A percentile compares a stretch with the other conserved stretches of the same genome.
These are phyloP conservation scores for Wallacemonas sp. DNA, from an alignment of 208 protist species.

Conservation along the genomic window DNA sequence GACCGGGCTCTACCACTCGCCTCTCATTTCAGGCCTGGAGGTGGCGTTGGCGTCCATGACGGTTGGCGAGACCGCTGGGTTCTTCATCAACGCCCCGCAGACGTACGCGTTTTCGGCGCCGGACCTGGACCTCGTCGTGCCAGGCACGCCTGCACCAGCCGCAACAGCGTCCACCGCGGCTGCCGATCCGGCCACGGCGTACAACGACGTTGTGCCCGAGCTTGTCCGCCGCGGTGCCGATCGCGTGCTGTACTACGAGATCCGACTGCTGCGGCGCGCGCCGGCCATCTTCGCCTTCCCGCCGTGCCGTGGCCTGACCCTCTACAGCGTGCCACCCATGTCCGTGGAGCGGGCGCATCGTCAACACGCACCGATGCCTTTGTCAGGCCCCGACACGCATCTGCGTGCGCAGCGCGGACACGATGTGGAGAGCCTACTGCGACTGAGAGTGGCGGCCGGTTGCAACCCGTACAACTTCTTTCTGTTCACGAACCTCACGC, in stretches of 20 bases:
- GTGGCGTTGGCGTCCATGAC: constrained; percentile 28
- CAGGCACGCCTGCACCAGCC: background rate
- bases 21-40: constrained; percentile 28
- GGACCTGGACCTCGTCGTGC: constrained; percentile 9
- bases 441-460: background rate
- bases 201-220: background rate
- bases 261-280: constrained; percentile 2
- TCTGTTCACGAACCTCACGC: constrained; percentile 8
- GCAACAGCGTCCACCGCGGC: background rate
- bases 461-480: constrained; percentile 15
- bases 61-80: constrained; percentile 24
- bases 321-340: constrained; percentile 7
- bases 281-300: constrained; percentile 9
- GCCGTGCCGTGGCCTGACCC: constrained; percentile 10
- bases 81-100: constrained; percentile 23
- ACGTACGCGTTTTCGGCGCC: constrained; percentile 14
- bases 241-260: constrained; percentile 8
- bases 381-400: background rate
- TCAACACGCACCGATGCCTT: background rate
- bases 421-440: constrained; percentile 5
- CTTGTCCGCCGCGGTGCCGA: constrained; percentile 11
- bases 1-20: constrained; percentile 3
- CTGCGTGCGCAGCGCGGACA: background rate
- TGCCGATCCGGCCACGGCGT: background rate
- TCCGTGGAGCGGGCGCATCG: background rate